Base-by-base conservation (phyloP, 2,329 filamentous ascomycete species). In the Colletotrichum graminicola region DNA sequence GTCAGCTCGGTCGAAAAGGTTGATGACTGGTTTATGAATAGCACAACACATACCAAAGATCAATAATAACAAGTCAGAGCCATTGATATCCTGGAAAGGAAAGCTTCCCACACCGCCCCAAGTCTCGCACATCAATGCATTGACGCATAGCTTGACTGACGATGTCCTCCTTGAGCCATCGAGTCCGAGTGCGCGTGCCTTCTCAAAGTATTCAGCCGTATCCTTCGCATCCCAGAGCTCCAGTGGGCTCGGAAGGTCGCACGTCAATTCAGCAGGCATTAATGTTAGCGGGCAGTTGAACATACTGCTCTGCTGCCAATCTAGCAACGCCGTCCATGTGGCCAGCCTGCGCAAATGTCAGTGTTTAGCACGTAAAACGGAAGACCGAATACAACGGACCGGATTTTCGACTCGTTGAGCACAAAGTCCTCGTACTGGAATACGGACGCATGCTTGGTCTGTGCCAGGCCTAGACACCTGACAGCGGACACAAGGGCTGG, bases 251-350 rank as follows among this genome's bases (percentile, higher is more conserved):
- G 77, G 76, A 3, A 78, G 62, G n/a, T 76, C 72, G 34, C 74
- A 76, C 0, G 71, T 75, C 56, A 79, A 64, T 60, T 79, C 78
- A 34, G 64, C 49, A 11, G 73, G 73, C 1, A 75, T 74, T 23
- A 75, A 75, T 14, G 72, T 36, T 2, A 74, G 71, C n/a, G 75
- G 76, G 3, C 62, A 64, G 56, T 78, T 75, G 55, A 74, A 76
- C 63, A 77, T 72, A 57, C 78, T 75, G 29, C 69, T 60, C 39
- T 79, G 76, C 29, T 78, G 77, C 76, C 77, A 78, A 63, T 79
- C 77, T 8, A 69, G 68, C 5, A 77, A 57, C 11, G 76, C 64
- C 3, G 74, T 73, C 76, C 76, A 78, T 0, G 62, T 73, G 1
- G 74, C 75, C 26, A 77, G 67, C 16, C 78, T 78, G 16, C 3